A percentile compares a stretch with the other conserved stretches of the same genome.
phyloP scores from a whole-genome alignment of 441 rosid species.

The Adansonia madagascariensis region DNA sequence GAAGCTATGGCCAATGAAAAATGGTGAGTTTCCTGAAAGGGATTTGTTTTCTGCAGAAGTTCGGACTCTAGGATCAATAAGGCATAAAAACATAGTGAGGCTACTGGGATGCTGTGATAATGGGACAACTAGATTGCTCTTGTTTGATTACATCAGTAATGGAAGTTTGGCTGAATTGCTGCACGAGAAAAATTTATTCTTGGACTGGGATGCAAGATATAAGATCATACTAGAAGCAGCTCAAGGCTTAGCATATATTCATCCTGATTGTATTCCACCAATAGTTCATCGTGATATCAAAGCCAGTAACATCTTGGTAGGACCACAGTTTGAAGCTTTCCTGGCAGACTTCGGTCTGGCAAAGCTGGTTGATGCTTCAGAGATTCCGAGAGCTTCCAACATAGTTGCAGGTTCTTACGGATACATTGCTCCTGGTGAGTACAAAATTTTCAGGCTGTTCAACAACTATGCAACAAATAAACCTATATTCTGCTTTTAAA shows the following conservation, averaged over 20 bases:
- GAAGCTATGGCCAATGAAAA: constrained; percentile 68
- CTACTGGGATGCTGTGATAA: constrained; percentile 68
- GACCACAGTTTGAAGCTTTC: constrained; percentile 63
- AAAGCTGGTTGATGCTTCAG: constrained; percentile 56
- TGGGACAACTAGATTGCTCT: constrained; percentile 57
- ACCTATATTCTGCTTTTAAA: not conserved
- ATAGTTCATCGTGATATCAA: constrained; percentile 72
- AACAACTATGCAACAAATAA: not conserved
- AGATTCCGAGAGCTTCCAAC: constrained; percentile 47
- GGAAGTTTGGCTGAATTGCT: constrained; percentile 67
- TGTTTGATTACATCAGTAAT: constrained; percentile 70
- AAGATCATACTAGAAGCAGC: constrained; percentile 67
- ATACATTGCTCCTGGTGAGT: constrained; percentile 79
- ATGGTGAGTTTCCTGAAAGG: constrained; percentile 53
- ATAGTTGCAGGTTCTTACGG: constrained; percentile 74
- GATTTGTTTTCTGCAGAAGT: constrained; percentile 76
- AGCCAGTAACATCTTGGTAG: constrained; percentile 70
- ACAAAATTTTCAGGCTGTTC: constrained; percentile 13
- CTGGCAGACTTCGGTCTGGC: constrained; percentile 79
- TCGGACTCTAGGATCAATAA: constrained; percentile 63
- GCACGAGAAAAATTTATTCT: constrained; percentile 48
- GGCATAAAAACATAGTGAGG: constrained; percentile 75
- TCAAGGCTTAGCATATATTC: constrained; percentile 71
- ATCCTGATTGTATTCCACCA: constrained; percentile 71
- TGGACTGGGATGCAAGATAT: constrained; percentile 75